phyloP scores from a whole-genome alignment of 345 rosid species.

The Noccaea bulbosa region DNA sequence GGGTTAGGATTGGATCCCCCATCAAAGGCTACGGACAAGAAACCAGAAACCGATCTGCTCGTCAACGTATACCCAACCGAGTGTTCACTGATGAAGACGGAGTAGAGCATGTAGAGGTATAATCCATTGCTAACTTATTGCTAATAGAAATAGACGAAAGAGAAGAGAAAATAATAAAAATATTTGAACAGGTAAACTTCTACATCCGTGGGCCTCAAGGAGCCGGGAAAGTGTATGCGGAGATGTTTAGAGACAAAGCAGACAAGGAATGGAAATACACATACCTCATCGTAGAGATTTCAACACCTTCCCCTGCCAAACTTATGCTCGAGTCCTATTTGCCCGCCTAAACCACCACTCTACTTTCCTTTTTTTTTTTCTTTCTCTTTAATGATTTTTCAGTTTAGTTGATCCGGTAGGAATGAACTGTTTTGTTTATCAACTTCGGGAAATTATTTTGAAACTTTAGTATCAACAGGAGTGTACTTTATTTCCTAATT shows the following conservation, averaged over 20 bases:
- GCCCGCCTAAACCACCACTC: constrained; percentile 54
- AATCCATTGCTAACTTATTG: constrained; percentile 11
- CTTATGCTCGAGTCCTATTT: constrained; percentile 87
- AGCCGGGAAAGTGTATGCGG: constrained; percentile 83
- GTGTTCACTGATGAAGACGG: constrained; percentile 88
- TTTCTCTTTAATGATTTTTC: neutral
- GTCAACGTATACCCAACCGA: constrained; percentile 87
- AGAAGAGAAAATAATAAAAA: neutral
- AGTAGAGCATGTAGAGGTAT: constrained; percentile 94
- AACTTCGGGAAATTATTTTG: no score
- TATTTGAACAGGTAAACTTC: constrained; percentile 65
- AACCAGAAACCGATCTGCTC: constrained; percentile 93
- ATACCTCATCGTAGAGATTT: constrained; percentile 77
- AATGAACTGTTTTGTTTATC: no score
- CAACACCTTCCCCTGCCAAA: constrained; percentile 68
- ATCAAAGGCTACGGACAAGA: constrained; percentile 98
- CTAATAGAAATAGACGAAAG: neutral
- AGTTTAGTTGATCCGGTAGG: neutral
- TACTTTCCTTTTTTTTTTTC: no score
- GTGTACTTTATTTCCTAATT: no score
- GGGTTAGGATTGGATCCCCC: constrained; percentile 95
- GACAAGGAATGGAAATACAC: constrained; percentile 91
- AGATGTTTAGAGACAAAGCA: constrained; percentile 88
- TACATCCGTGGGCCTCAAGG: constrained; percentile 92
- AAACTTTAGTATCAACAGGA: no score